Conservation (phyloP, 2,329 filamentous ascomycete genomes). For the Claviceps monticola region DNA sequence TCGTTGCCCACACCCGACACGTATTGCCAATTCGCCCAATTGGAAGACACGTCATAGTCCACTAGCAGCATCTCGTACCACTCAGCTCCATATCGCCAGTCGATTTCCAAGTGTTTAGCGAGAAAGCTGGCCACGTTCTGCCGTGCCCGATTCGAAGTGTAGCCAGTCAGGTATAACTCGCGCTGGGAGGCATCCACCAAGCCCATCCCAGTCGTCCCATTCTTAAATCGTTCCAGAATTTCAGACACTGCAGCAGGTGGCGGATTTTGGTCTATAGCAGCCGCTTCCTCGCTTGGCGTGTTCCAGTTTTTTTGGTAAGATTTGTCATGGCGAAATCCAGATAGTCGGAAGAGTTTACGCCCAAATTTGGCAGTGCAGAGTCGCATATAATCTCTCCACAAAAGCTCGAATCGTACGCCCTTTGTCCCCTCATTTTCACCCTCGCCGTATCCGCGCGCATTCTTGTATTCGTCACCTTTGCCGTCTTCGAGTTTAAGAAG, state of each 20-base stretch:
- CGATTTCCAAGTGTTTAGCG: slow-evolving; percentile 57
- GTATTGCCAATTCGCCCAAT: slow-evolving; percentile 80
- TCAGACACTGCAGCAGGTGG: slow-evolving; percentile 28
- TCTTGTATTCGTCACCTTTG: slow-evolving; percentile 22
- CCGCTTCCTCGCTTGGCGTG: slow-evolving; percentile 20
- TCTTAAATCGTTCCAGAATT: slow-evolving; percentile 44
- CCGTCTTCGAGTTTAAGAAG: slow-evolving; percentile 59
- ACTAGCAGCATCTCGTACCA: slow-evolving; percentile 67
- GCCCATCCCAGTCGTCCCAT: slow-evolving; percentile 59
- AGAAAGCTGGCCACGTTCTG: slow-evolving; percentile 68
- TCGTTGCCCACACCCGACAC: slow-evolving; percentile 70
- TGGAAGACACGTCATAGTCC: slow-evolving; percentile 64
- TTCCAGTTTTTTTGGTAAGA: slow-evolving; percentile 35
- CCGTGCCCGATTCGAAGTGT: slow-evolving; percentile 61
- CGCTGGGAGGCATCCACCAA: slow-evolving; percentile 67
- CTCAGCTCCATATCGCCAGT: slow-evolving; percentile 70
- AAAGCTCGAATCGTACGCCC: slow-evolving; percentile 55
- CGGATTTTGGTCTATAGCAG: slow-evolving; percentile 22
- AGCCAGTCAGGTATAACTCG: slow-evolving; percentile 62
- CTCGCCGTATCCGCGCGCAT: slow-evolving; percentile 43
- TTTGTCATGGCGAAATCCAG: slow-evolving; percentile 44
- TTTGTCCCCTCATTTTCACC: slow-evolving; percentile 62
- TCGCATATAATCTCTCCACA: slow-evolving; percentile 74
- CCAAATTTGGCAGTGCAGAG: slow-evolving; percentile 61
- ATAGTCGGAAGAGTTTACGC: slow-evolving; percentile 45